Conservation (phyloP, 495 filamentous ascomycete genomes). For the Immersiella caudata region DNA sequence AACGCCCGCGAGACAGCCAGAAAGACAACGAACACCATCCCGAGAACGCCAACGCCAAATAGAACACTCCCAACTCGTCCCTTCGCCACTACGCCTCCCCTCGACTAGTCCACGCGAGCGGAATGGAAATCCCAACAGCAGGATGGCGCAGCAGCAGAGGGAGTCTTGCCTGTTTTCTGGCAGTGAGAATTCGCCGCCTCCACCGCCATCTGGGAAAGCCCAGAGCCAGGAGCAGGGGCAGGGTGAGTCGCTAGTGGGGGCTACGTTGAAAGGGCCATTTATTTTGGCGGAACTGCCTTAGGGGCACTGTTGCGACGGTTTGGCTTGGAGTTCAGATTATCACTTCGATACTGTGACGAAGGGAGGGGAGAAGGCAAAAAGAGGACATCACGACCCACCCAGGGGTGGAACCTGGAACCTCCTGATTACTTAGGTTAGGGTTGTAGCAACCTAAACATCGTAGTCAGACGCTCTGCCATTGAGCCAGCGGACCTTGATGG, state of each 20-base stretch:
- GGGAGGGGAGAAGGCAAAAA: not conserved
- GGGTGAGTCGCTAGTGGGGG: not conserved
- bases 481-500: slow-evolving; percentile 17
- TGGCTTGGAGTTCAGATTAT: no score
- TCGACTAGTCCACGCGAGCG: not conserved
- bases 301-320: not conserved
- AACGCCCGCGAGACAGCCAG: not conserved
- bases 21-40: not conserved
- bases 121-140: not conserved
- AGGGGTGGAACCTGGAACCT: slow-evolving; percentile 21
- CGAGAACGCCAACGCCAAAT: not conserved
- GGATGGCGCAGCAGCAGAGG: not conserved
- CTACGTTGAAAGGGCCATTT: slow-evolving; percentile 21
- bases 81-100: slow-evolving; percentile 1
- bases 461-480: slow-evolving; percentile 22
- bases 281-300: slow-evolving; percentile 4
- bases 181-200: not conserved
- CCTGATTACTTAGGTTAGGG: slow-evolving; percentile 18
- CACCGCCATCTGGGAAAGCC: not conserved
- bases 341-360: no score
- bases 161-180: not conserved
- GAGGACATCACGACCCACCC: slow-evolving; percentile 7
- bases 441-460: no score
- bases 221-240: not conserved
- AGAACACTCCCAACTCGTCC: slow-evolving; percentile 10